A percentile compares a stretch with the other conserved stretches of the same genome.
Conservation (phyloP, 2,329 filamentous ascomycete species). For the Aspergillus caelatus region DNA sequence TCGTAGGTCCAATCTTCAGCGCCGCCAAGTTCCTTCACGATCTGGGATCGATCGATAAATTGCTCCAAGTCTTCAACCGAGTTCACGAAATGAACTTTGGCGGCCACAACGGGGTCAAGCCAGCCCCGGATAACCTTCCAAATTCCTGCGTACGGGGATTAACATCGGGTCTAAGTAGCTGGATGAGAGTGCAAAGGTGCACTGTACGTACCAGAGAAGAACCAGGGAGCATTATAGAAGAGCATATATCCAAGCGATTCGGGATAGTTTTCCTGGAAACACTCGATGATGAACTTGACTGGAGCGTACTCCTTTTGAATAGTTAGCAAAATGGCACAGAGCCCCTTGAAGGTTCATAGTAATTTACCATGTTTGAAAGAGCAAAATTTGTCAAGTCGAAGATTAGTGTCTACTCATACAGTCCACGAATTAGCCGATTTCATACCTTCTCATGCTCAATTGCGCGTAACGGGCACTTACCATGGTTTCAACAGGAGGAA, state of each 20-base stretch:
- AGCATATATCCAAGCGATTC: slow-evolving; percentile 85
- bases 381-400: slow-evolving; percentile 96
- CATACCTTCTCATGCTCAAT: not conserved
- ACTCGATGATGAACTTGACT: slow-evolving; percentile 98
- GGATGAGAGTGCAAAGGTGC: slow-evolving; percentile 26
- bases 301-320: slow-evolving; percentile 75
- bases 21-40: slow-evolving; percentile 80
- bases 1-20: slow-evolving; percentile 79
- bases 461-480: slow-evolving; percentile 50
- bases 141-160: slow-evolving; percentile 59
- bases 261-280: slow-evolving; percentile 96
- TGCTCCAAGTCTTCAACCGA: slow-evolving; percentile 73
- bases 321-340: not conserved
- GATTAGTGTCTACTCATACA: slow-evolving; percentile 69
- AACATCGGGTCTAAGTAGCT: not conserved
- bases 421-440: not conserved
- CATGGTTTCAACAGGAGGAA: slow-evolving; percentile 81
- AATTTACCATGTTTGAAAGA: slow-evolving; percentile 83
- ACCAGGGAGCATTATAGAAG: slow-evolving; percentile 92
- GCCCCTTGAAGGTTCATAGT: not conserved
- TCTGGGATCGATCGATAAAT: slow-evolving; percentile 69
- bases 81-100: slow-evolving; percentile 89
- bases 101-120: slow-evolving; percentile 92
- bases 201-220: slow-evolving; percentile 72
- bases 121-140: slow-evolving; percentile 93